A percentile compares a stretch with the other conserved stretches of the same genome.
These are phyloP conservation scores for Phytophthora ramorum DNA, from an alignment of 352 stramenopile species.

Conservation along the genomic window DNA sequence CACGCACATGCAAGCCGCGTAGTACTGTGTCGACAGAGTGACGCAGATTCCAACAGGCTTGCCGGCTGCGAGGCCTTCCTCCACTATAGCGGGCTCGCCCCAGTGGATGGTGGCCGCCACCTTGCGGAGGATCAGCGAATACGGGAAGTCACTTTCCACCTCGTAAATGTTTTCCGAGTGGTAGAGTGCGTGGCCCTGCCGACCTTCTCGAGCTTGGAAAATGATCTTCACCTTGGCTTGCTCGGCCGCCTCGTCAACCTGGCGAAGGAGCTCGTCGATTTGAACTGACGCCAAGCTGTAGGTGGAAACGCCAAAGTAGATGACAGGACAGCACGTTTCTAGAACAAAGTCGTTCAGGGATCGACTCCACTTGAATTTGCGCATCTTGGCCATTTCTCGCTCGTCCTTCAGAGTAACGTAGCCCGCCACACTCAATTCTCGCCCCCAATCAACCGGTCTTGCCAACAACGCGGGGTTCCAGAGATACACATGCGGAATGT, in stretches of 20 bases:
- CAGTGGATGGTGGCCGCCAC: slow-evolving; percentile 83
- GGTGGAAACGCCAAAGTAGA: slow-evolving; percentile 50
- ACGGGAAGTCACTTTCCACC: slow-evolving; percentile 48
- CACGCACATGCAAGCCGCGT: slow-evolving; percentile 82
- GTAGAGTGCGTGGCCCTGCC: slow-evolving; percentile 12
- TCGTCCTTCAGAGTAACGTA: slow-evolving; percentile 46
- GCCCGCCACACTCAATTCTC: slow-evolving; percentile 47
- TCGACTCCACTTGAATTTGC: slow-evolving; percentile 35
- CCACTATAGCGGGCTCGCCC: slow-evolving; percentile 76
- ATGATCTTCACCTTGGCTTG: slow-evolving; percentile 53
- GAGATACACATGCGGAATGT: slow-evolving; percentile 52
- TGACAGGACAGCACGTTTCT: slow-evolving; percentile 33
- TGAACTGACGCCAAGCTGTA: slow-evolving; percentile 35
- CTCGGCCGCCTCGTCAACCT: slow-evolving; percentile 46
- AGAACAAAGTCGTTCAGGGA: slow-evolving; percentile 46
- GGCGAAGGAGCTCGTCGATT: slow-evolving; percentile 37
- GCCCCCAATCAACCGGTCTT: slow-evolving; percentile 51
- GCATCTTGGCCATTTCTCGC: slow-evolving; percentile 36
- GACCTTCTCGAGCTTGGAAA: slow-evolving; percentile 53
- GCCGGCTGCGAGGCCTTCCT: slow-evolving; percentile 78
- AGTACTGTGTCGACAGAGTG: slow-evolving; percentile 90
- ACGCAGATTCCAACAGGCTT: slow-evolving; percentile 91
- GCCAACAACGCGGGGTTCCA: slow-evolving; percentile 47
- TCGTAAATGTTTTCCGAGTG: slow-evolving; percentile 47
- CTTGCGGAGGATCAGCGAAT: slow-evolving; percentile 86